Evolutionary conservation across 2,329 filamentous ascomycete species (phyloP).

Genomic region (Elsinoe arachidis): DNA sequence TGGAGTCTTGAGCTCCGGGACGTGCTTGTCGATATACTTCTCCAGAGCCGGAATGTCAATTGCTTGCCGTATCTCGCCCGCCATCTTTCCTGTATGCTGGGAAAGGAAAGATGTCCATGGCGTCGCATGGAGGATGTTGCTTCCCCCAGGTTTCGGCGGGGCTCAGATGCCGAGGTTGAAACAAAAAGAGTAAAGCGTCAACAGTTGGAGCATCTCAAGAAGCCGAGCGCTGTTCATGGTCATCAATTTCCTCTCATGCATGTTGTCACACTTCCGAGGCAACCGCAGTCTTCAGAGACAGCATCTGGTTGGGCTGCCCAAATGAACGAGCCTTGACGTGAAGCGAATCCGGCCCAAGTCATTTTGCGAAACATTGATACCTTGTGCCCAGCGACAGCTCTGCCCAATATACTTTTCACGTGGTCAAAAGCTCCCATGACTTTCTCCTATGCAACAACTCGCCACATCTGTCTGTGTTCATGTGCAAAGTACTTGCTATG

Average conservation of each 20-base stretch:
- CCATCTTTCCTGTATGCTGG: conserved; percentile 46
- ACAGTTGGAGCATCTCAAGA: background rate
- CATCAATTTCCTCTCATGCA: no score
- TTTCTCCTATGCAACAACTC: no score
- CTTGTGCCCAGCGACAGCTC: no score
- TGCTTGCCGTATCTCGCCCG: conserved; percentile 78
- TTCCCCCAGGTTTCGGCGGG: conserved; percentile 10
- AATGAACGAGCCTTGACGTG: no score
- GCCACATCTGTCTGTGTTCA: no score
- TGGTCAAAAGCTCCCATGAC: no score
- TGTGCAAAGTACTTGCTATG: background rate
- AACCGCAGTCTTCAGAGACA: background rate
- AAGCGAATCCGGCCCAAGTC: no score
- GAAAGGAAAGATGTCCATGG: background rate
- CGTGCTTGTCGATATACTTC: conserved; percentile 65
- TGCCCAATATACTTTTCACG: no score
- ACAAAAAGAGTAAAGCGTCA: background rate
- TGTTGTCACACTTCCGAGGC: no score
- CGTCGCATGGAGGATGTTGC: conserved; percentile 1
- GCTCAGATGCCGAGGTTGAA: conserved; percentile 9
- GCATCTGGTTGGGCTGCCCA: background rate
- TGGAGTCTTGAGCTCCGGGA: conserved; percentile 76
- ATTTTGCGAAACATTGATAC: no score
- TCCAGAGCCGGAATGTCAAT: conserved; percentile 76
- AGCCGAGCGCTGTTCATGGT: background rate